phyloP scores from a whole-genome alignment of 257 asterid genomes.

The Solanum ossicruentum region DNA sequence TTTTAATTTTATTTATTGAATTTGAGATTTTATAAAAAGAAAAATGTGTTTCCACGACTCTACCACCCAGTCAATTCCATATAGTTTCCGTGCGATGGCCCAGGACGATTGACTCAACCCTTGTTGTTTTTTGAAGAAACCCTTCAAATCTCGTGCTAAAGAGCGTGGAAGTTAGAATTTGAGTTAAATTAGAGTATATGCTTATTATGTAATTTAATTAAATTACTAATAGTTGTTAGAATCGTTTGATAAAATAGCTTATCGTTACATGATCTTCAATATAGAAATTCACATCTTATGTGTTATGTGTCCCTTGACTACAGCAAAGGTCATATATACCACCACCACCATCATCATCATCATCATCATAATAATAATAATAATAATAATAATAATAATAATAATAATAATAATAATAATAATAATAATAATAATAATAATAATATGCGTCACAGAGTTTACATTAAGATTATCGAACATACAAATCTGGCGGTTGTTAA shows the following conservation, averaged over 20 bases:
- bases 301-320: slow-evolving; percentile 7
- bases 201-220: neutral
- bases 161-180: neutral
- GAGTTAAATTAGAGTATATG: neutral
- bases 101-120: no score
- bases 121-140: no score
- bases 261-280: neutral
- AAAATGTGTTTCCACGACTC: no score
- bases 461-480: neutral
- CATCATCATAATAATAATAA: neutral
- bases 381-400: neutral
- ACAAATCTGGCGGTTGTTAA: neutral
- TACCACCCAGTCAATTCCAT: no score
- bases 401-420: neutral
- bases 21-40: no score
- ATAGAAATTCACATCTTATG: neutral
- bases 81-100: no score
- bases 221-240: neutral
- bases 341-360: neutral
- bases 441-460: neutral
- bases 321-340: slow-evolving; percentile 7
- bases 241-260: neutral
- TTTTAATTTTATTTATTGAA: no score
- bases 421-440: neutral
- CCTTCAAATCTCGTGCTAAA: no score